A percentile compares a stretch with the other conserved stretches of the same genome.
phyloP scores from a whole-genome alignment of 2,329 filamentous ascomycete genomes.

The Aspergillus sp. region DNA sequence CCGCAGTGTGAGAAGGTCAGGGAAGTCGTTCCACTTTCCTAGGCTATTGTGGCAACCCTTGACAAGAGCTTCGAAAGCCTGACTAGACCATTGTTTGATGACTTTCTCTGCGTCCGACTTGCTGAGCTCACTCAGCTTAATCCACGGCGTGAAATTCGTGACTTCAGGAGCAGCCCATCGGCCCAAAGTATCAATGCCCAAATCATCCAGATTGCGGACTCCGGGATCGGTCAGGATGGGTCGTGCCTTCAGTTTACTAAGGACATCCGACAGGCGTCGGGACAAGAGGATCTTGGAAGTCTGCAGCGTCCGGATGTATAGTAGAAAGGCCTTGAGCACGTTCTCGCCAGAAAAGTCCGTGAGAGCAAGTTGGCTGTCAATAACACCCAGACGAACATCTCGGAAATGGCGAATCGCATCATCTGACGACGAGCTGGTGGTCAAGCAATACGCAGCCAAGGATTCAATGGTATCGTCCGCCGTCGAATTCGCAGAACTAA shows the following conservation, averaged over 20 bases:
- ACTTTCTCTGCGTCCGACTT: slow-evolving; percentile 54
- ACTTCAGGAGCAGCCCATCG: slow-evolving; percentile 79
- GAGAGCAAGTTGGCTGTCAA: slow-evolving; percentile 55
- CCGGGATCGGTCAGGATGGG: slow-evolving; percentile 66
- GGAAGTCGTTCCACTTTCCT: slow-evolving; percentile 57
- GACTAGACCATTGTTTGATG: slow-evolving; percentile 57
- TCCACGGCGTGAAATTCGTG: slow-evolving; percentile 77
- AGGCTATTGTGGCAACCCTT: slow-evolving; percentile 58
- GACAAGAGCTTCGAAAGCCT: slow-evolving; percentile 54
- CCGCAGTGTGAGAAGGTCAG: slow-evolving; percentile 61
- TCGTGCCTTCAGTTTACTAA: slow-evolving; percentile 61
- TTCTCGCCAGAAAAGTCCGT: slow-evolving; percentile 43
- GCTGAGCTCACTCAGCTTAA: slow-evolving; percentile 70
- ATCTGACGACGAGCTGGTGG: slow-evolving; percentile 69
- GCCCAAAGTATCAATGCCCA: slow-evolving; percentile 70
- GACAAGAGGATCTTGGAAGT: slow-evolving; percentile 73
- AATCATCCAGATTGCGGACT: slow-evolving; percentile 58
- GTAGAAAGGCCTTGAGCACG: slow-evolving; percentile 58
- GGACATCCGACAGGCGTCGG: slow-evolving; percentile 60
- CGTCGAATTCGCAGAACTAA: slow-evolving; percentile 40
- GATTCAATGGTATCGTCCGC: slow-evolving; percentile 57
- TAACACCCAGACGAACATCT: slow-evolving; percentile 61
- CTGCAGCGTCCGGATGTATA: slow-evolving; percentile 71
- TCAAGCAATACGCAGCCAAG: slow-evolving; percentile 74
- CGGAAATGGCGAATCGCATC: slow-evolving; percentile 77